Conservation (phyloP, 78 protist genomes). For the Acrasis kona region DNA sequence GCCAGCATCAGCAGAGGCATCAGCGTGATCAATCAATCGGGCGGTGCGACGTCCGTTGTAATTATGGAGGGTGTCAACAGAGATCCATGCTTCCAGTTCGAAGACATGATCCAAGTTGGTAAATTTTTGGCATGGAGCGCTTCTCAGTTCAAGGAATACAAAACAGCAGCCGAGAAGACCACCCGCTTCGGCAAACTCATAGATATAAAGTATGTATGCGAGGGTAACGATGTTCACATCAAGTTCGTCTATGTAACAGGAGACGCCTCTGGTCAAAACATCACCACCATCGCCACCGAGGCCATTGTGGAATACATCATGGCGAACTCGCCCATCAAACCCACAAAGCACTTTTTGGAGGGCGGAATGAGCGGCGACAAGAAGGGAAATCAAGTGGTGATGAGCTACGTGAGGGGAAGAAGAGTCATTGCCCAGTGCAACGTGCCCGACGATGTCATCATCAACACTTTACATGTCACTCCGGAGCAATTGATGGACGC, state of each 20-base stretch:
- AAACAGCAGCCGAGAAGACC: not conserved
- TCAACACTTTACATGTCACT: not conserved
- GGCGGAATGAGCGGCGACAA: not conserved
- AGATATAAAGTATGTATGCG: not conserved
- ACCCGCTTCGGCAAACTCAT: not conserved
- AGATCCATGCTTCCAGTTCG: conserved; percentile 56
- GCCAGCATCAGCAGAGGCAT: conserved; percentile 67
- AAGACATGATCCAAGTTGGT: conserved; percentile 2
- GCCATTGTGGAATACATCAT: not conserved
- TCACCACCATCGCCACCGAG: not conserved
- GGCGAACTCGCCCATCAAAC: not conserved
- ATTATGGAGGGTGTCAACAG: conserved; percentile 67
- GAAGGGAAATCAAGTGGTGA: not conserved
- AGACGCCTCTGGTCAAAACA: not conserved
- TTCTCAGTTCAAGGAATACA: not conserved
- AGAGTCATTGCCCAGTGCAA: conserved; percentile 78
- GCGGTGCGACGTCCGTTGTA: conserved; percentile 43
- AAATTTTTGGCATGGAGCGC: conserved; percentile 18
- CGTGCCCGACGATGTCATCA: conserved; percentile 48
- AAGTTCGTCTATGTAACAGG: not conserved
- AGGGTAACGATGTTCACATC: not conserved
- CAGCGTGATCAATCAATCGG: conserved; percentile 24
- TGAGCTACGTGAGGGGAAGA: conserved; percentile 81
- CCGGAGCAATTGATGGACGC: not conserved
- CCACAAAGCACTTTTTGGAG: not conserved